These are phyloP conservation scores for Cordyceps javanica DNA, from an alignment of 2,329 filamentous ascomycete genomes.

Conservation along the genomic window DNA sequence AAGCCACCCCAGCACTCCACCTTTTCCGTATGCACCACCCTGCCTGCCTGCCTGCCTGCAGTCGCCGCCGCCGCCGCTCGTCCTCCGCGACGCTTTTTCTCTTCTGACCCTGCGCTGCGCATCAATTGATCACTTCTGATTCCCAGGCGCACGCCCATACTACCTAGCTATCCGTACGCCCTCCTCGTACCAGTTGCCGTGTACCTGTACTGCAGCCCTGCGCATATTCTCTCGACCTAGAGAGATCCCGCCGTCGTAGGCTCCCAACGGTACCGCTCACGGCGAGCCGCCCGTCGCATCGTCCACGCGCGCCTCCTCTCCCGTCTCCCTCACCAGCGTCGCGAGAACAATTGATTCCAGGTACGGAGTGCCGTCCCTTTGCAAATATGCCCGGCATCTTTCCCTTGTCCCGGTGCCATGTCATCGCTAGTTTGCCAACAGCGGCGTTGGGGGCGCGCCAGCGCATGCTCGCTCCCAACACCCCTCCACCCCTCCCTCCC, in stretches of 20 bases:
- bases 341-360: not conserved
- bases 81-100: not conserved
- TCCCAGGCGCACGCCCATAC: not conserved
- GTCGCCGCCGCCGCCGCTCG: not conserved
- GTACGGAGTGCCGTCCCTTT: not conserved
- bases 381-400: not conserved
- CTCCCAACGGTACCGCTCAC: not conserved
- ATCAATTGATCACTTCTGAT: constrained; percentile 8
- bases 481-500: not conserved
- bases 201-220: not conserved
- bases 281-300: not conserved
- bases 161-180: constrained; percentile 2
- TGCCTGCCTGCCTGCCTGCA: too few species aligned
- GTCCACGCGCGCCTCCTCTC: not conserved
- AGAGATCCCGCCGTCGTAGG: not conserved
- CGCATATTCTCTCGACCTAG: not conserved
- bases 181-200: not conserved
- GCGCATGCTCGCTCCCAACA: constrained; percentile 9
- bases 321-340: not conserved
- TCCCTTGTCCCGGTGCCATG: not conserved
- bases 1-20: constrained; percentile 9
- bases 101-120: not conserved
- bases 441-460: not conserved
- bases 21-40: constrained; percentile 1
- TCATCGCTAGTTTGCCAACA: not conserved